phyloP scores from a whole-genome alignment of 805 yeast genomes.

The Wickerhamiella kurtzmanii region DNA sequence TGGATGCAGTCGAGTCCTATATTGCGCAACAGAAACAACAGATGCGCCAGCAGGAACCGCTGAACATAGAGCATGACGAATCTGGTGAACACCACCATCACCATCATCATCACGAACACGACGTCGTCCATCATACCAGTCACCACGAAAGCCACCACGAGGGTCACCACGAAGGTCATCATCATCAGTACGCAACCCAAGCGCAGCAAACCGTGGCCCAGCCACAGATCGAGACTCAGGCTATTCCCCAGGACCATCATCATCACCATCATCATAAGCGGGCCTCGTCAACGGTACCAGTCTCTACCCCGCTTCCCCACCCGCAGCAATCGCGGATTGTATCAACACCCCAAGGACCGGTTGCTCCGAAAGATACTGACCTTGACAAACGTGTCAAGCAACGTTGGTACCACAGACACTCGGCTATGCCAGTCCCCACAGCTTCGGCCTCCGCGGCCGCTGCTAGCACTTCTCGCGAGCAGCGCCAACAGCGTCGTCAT shows the following conservation, averaged over 20 bases:
- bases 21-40: too few species aligned
- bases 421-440: constrained; percentile 1
- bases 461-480: neutral
- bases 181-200: too few species aligned
- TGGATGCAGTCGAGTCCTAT: too few species aligned
- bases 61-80: neutral
- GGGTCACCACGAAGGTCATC: too few species aligned
- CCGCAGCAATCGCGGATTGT: constrained; percentile 6
- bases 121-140: too few species aligned
- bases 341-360: constrained; percentile 3
- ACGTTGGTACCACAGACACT: neutral
- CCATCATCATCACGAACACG: neutral
- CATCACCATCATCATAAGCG: neutral
- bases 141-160: too few species aligned
- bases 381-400: neutral
- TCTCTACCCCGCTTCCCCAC: neutral
- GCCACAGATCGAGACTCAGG: too few species aligned
- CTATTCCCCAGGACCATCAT: neutral
- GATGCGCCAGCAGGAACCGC: neutral
- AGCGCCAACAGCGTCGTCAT: neutral
- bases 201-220: too few species aligned
- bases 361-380: neutral
- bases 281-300: neutral
- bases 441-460: too few species aligned
- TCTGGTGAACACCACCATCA: neutral